These are phyloP conservation scores for Teunomyces lycoperdinae DNA, from an alignment of 805 yeast genomes.

Conservation along the genomic window DNA sequence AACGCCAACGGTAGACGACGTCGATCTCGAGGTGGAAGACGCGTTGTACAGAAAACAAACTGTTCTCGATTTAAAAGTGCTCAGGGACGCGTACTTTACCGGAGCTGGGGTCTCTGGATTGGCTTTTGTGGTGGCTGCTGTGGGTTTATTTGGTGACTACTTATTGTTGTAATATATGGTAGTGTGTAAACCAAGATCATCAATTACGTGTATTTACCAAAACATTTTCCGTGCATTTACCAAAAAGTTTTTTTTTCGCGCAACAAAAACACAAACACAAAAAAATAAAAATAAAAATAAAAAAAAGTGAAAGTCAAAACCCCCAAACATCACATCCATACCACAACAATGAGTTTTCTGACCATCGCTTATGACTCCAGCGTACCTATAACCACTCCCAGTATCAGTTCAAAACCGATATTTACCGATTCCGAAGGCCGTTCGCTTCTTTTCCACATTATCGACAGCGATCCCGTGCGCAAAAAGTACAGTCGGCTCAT, in stretches of 20 bases:
- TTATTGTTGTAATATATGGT: slow-evolving; percentile 1
- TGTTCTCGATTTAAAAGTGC: slow-evolving; percentile 20
- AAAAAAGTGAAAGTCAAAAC: slow-evolving; percentile 1
- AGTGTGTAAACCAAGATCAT: background rate
- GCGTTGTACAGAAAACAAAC: slow-evolving; percentile 39
- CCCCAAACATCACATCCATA: slow-evolving; percentile 7
- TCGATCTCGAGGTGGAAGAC: slow-evolving; percentile 42
- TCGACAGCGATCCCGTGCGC: slow-evolving; percentile 3
- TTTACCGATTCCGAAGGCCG: slow-evolving; percentile 5
- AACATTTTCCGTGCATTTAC: background rate
- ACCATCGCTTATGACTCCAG: slow-evolving; percentile 3
- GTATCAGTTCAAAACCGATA: background rate
- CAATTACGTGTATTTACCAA: background rate
- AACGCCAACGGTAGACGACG: slow-evolving; percentile 28
- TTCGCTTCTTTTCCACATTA: slow-evolving; percentile 5
- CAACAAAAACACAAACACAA: background rate
- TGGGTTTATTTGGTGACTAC: slow-evolving; percentile 60
- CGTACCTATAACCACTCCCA: background rate
- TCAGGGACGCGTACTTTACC: slow-evolving; percentile 36
- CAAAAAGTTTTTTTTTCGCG: background rate
- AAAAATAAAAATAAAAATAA: too few relatives aligned
- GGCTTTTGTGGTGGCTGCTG: slow-evolving; percentile 46
- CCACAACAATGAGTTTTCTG: slow-evolving; percentile 7
- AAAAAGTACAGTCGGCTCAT: slow-evolving; percentile 4
- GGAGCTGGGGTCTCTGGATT: slow-evolving; percentile 43